Evolutionary conservation across 2,329 filamentous ascomycete species (phyloP), one percentile per base, ranked within the genome.

Genomic region (Polytolypa hystricis): DNA sequence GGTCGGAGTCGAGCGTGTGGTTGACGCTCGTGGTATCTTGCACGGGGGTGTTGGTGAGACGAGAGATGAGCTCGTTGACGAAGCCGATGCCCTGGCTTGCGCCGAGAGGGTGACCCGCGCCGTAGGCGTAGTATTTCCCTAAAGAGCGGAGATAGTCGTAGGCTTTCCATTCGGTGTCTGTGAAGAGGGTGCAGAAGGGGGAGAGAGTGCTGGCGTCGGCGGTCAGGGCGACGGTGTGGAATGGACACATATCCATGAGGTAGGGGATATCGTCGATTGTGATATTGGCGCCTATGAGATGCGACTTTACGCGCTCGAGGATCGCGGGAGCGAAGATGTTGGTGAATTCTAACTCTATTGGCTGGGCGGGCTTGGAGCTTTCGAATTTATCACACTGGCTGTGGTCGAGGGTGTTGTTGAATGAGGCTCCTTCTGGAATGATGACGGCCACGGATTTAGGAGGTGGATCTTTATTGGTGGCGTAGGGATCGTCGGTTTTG

Each of bases 211-310:
- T 67, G 4, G 64, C 71, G 2, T 69, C 60, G 0, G 60, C 52
- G 4, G 73, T 66, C 4, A 38, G 29, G 6, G 79, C 76, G n/a
- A 93, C 76, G 0, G 84, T 89, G 47, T 81, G 72, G 61, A 85
- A 94, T 0, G 87, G 79, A 51, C 87, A 95, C 42, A 94, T 67
- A 49, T 94, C 85, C 85, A 95, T 94, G 21, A 95, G 55, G 39
- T 71, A 73, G 39, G 86, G 65, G 1, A 77, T 74, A 21, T 89
- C 77, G 1, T 63, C 51, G 9, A 67, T 53, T 2, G 71, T 73
- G 28, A 94, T 56, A 42, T 81, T 75, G 4, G 73, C 77, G 2
- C 81, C 81, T 0, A 70, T 70, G 0, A 95, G 66, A 42, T 79
- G 73, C 10, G 61, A 49, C 52, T 87, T 85, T 27, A 94, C 60